Evolutionary conservation across 805 yeast genomes (phyloP).

Genomic region (Ogataea saltuana): DNA sequence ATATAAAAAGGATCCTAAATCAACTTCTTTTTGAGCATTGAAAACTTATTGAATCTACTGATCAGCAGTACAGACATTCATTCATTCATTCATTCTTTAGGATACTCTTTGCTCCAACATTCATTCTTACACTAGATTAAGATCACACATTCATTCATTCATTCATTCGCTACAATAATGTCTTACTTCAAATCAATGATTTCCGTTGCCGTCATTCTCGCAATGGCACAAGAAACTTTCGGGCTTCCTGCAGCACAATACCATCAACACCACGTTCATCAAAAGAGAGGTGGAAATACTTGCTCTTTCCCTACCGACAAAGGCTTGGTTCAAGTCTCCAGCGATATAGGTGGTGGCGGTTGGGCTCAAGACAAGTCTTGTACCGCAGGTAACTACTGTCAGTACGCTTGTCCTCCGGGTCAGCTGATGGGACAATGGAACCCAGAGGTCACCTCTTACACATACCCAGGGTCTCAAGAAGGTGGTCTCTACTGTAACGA

Average conservation of each 20-base stretch:
- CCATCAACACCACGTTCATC: slow-evolving; percentile 26
- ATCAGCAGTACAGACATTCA: slow-evolving; percentile 7
- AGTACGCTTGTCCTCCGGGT: slow-evolving; percentile 91
- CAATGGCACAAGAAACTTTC: slow-evolving; percentile 12
- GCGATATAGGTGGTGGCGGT: slow-evolving; percentile 62
- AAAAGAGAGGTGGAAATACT: slow-evolving; percentile 36
- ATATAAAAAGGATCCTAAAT: background rate
- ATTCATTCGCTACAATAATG: slow-evolving; percentile 14
- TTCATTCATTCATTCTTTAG: slow-evolving; percentile 6
- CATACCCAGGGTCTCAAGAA: slow-evolving; percentile 74
- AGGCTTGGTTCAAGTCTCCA: slow-evolving; percentile 71
- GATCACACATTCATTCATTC: background rate
- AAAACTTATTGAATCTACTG: background rate
- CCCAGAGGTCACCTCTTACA: slow-evolving; percentile 65
- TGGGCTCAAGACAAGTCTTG: slow-evolving; percentile 87
- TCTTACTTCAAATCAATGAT: slow-evolving; percentile 12
- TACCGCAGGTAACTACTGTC: slow-evolving; percentile 78
- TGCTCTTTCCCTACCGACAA: slow-evolving; percentile 69
- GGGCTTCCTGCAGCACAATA: slow-evolving; percentile 19
- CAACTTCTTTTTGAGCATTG: no score
- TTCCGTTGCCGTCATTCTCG: slow-evolving; percentile 11
- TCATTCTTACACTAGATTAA: slow-evolving; percentile 14
- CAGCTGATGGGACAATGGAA: slow-evolving; percentile 90
- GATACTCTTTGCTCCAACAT: background rate
- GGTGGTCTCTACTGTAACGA: slow-evolving; percentile 82